Evolutionary conservation across 1,139 yeast species (phyloP).

Genomic region (Taiozyma sp.): DNA sequence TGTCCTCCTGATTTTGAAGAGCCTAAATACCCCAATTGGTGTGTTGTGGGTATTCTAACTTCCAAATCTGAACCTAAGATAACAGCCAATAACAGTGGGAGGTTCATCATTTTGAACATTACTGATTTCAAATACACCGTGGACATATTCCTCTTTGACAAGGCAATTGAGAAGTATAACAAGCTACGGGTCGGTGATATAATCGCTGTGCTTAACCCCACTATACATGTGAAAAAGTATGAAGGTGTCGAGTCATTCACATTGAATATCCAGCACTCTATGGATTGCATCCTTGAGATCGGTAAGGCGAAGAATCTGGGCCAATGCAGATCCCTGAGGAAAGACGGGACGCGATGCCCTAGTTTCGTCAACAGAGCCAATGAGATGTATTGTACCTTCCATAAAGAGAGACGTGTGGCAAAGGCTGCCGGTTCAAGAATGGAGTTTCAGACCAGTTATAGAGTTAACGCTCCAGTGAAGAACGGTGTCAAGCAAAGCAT

Average conservation of each 20-base stretch:
- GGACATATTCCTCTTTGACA: slow-evolving; percentile 52
- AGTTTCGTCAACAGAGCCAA: slow-evolving; percentile 52
- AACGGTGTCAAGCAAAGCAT: slow-evolving; percentile 34
- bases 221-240: slow-evolving; percentile 39
- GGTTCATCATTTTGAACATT: slow-evolving; percentile 53
- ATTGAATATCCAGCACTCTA: slow-evolving; percentile 48
- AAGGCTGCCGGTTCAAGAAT: slow-evolving; percentile 56
- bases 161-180: slow-evolving; percentile 67
- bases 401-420: slow-evolving; percentile 54
- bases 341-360: slow-evolving; percentile 49
- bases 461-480: slow-evolving; percentile 37
- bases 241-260: slow-evolving; percentile 47
- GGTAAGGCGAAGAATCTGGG: slow-evolving; percentile 74
- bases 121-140: slow-evolving; percentile 64
- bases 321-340: slow-evolving; percentile 46
- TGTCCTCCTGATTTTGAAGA: slow-evolving; percentile 63
- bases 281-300: slow-evolving; percentile 58
- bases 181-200: slow-evolving; percentile 72
- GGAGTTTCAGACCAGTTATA: slow-evolving; percentile 65
- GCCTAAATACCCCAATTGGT: slow-evolving; percentile 74
- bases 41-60: slow-evolving; percentile 63
- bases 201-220: slow-evolving; percentile 73
- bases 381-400: slow-evolving; percentile 64
- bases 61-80: slow-evolving; percentile 50
- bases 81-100: slow-evolving; percentile 35